phyloP scores from a whole-genome alignment of 2,329 filamentous ascomycete species.

The Ophiostoma sp. region DNA sequence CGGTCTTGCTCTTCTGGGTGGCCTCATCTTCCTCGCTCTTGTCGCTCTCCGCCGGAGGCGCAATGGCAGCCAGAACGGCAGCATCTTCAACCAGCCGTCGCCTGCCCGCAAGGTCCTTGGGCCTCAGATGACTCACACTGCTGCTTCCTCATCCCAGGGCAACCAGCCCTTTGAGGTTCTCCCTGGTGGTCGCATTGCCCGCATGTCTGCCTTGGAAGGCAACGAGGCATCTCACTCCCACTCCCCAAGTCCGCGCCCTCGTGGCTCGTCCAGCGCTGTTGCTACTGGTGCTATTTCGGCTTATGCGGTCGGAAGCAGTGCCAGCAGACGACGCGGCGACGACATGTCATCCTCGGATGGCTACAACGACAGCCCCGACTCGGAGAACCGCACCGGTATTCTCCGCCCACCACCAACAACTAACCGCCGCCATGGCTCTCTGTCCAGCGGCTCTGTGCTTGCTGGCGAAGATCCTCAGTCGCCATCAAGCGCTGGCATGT shows the following conservation, averaged over 20 bases:
- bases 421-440: conserved; percentile 73
- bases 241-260: conserved; percentile 48
- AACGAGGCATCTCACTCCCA: conserved; percentile 52
- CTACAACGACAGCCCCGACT: conserved; percentile 66
- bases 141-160: conserved; percentile 20
- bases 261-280: conserved; percentile 40
- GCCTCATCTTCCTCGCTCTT: conserved; percentile 64
- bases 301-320: conserved; percentile 40
- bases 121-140: conserved; percentile 38
- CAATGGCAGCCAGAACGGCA: conserved; percentile 57
- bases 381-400: conserved; percentile 53
- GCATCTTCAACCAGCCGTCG: conserved; percentile 84
- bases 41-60: conserved; percentile 48
- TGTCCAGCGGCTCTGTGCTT: conserved; percentile 78
- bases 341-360: conserved; percentile 66
- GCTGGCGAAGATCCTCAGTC: conserved; percentile 67
- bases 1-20: conserved; percentile 63
- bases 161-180: conserved; percentile 58
- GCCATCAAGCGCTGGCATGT: conserved; percentile 68
- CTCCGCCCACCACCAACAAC: conserved; percentile 54
- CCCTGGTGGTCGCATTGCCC: conserved; percentile 81
- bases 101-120: conserved; percentile 54
- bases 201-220: conserved; percentile 90
- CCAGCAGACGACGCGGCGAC: conserved; percentile 44
- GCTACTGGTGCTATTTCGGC: conserved; percentile 45